phyloP scores from a whole-genome alignment of 2,329 filamentous ascomycete species.

The Colletotrichum incanum region DNA sequence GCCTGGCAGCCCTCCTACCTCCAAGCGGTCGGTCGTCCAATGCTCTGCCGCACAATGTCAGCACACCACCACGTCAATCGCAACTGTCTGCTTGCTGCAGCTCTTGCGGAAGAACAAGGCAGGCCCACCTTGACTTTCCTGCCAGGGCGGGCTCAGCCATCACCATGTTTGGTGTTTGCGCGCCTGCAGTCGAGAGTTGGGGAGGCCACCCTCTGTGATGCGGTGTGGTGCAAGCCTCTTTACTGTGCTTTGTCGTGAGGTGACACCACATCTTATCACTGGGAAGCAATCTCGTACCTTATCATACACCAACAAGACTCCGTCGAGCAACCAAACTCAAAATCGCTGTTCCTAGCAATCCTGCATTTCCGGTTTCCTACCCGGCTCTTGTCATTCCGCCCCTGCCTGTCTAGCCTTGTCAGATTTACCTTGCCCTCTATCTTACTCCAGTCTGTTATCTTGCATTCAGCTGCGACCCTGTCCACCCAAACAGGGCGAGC shows the following conservation, averaged over 20 bases:
- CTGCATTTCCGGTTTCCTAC: not conserved
- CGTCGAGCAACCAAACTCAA: slow-evolving; percentile 27
- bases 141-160: slow-evolving; percentile 27
- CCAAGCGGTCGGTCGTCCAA: slow-evolving; percentile 26
- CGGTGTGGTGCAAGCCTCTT: slow-evolving; percentile 26
- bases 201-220: slow-evolving; percentile 17
- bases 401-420: slow-evolving; percentile 27
- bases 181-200: not conserved
- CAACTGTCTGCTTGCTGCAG: slow-evolving; percentile 5
- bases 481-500: not conserved
- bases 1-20: slow-evolving; percentile 7
- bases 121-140: slow-evolving; percentile 22
- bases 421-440: slow-evolving; percentile 20
- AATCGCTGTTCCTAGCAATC: slow-evolving; percentile 11
- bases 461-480: slow-evolving; percentile 22
- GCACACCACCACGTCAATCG: slow-evolving; percentile 29
- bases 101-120: slow-evolving; percentile 14
- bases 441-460: slow-evolving; percentile 33
- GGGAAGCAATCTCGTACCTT: slow-evolving; percentile 4
- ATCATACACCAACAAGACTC: slow-evolving; percentile 1
- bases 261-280: slow-evolving; percentile 25
- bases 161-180: slow-evolving; percentile 1
- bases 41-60: slow-evolving; percentile 34
- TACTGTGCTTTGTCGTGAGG: slow-evolving; percentile 34
- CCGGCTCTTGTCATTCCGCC: slow-evolving; percentile 16